phyloP scores from a whole-genome alignment of 2,329 filamentous ascomycete species.

The Fonsecaea nubica region DNA sequence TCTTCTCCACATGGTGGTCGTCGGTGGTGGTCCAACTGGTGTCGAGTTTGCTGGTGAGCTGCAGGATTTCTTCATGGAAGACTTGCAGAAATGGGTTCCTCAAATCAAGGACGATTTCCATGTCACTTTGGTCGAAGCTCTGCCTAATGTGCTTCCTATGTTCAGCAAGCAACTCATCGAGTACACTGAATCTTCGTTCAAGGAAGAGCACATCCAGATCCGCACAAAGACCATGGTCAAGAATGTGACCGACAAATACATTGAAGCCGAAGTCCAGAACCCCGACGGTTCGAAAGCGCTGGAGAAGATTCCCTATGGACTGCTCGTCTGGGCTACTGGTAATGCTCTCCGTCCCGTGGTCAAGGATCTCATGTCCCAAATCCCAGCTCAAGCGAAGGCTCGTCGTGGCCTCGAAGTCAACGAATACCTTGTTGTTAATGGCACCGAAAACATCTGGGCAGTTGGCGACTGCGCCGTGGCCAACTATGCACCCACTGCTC shows the following conservation, averaged over 20 bases:
- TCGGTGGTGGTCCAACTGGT: slow-evolving; percentile 91
- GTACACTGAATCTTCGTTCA: slow-evolving; percentile 98
- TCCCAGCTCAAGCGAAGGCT: slow-evolving; percentile 93
- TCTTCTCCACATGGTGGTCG: slow-evolving; percentile 96
- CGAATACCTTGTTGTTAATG: slow-evolving; percentile 98
- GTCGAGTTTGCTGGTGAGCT: slow-evolving; percentile 98
- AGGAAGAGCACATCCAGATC: slow-evolving; percentile 97
- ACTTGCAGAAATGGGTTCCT: slow-evolving; percentile 97
- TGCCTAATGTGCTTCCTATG: slow-evolving; percentile 94
- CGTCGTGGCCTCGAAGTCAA: slow-evolving; percentile 95
- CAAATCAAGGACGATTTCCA: slow-evolving; percentile 95
- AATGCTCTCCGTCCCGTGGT: slow-evolving; percentile 91
- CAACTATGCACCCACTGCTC: slow-evolving; percentile 95
- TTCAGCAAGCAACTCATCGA: slow-evolving; percentile 99
- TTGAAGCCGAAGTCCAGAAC: slow-evolving; percentile 83
- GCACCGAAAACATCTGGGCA: slow-evolving; percentile 95
- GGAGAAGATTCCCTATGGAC: slow-evolving; percentile 86
- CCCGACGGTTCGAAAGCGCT: slow-evolving; percentile 84
- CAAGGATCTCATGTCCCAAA: slow-evolving; percentile 87
- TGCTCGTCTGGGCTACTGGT: slow-evolving; percentile 97
- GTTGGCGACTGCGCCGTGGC: slow-evolving; percentile 96
- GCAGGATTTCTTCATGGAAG: slow-evolving; percentile 98
- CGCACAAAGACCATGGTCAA: slow-evolving; percentile 99
- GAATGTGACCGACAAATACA: slow-evolving; percentile 88
- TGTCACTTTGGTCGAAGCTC: slow-evolving; percentile 94